Evolutionary conservation across 352 stramenopile genomes (phyloP).

Genomic region (Globisporangium alternatum): DNA sequence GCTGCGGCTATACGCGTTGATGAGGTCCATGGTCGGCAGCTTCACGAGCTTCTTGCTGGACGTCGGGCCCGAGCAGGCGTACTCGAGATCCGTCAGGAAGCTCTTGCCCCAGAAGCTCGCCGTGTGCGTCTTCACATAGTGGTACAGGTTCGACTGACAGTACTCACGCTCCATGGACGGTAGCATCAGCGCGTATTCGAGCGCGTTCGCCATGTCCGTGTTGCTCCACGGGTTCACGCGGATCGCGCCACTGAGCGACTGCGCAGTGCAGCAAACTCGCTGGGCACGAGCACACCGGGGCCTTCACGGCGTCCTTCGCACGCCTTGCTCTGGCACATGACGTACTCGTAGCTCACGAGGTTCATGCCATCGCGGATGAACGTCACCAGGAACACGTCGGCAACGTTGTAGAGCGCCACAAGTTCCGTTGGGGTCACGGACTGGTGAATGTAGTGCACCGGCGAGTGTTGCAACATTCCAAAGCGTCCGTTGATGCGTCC

Average conservation of each 20-base stretch:
- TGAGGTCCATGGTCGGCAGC: constrained; percentile 56
- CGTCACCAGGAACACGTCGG: constrained; percentile 87
- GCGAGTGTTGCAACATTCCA: constrained; percentile 84
- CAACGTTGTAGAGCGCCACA: constrained; percentile 86
- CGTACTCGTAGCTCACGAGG: constrained; percentile 87
- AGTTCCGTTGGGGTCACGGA: constrained; percentile 73
- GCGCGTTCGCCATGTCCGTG: constrained; percentile 73
- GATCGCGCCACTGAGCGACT: constrained; percentile 85
- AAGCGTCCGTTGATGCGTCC: no score
- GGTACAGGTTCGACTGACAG: constrained; percentile 85
- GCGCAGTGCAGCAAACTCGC: constrained; percentile 86
- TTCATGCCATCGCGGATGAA: constrained; percentile 90
- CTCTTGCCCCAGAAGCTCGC: constrained; percentile 78
- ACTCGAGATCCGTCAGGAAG: constrained; percentile 70
- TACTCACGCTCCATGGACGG: constrained; percentile 79
- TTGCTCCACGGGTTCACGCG: constrained; percentile 89
- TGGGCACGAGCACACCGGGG: constrained; percentile 83
- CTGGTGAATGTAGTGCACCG: constrained; percentile 91
- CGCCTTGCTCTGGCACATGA: constrained; percentile 74
- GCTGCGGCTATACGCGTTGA: constrained; percentile 54
- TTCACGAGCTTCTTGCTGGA: constrained; percentile 47
- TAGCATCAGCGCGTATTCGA: constrained; percentile 84
- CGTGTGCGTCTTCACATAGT: constrained; percentile 85
- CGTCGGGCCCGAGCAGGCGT: constrained; percentile 36
- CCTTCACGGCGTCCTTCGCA: constrained; percentile 34